Evolutionary conservation across 2,329 filamentous ascomycete species (phyloP).

Genomic region (Myriosclerotinia scirpicola): DNA sequence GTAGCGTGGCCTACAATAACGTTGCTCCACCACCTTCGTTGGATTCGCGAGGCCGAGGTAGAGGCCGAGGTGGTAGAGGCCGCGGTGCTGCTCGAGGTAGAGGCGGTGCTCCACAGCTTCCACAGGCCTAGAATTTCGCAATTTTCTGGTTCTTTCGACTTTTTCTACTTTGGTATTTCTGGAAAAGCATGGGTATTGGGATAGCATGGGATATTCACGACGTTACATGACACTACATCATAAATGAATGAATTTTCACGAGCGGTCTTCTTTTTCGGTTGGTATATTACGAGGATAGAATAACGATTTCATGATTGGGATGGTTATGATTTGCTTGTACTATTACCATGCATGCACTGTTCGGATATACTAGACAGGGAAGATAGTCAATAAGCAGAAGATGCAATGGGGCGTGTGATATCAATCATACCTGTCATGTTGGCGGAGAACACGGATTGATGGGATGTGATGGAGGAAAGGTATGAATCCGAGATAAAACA

Average conservation of each 20-base stretch:
- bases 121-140: slow-evolving; percentile 18
- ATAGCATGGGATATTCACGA: slow-evolving; percentile 1
- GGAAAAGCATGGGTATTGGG: slow-evolving; percentile 14
- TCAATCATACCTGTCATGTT: not conserved
- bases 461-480: not conserved
- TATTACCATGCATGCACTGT: not conserved
- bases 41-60: slow-evolving; percentile 45
- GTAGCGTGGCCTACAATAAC: slow-evolving; percentile 49
- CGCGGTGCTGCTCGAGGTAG: slow-evolving; percentile 32
- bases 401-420: not conserved
- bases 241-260: not conserved
- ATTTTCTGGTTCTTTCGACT: not conserved
- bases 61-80: slow-evolving; percentile 40
- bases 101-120: slow-evolving; percentile 25
- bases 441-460: not conserved
- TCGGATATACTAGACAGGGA: slow-evolving; percentile 1
- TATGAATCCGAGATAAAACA: not conserved
- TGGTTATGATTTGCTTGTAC: slow-evolving; percentile 6
- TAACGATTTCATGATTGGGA: slow-evolving; percentile 11
- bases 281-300: slow-evolving; percentile 8
- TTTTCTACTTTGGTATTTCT: slow-evolving; percentile 9
- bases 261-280: not conserved
- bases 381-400: not conserved
- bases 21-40: slow-evolving; percentile 62
- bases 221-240: not conserved